Evolutionary conservation across 108 stramenopile genomes (phyloP), one percentile per base, ranked within the genome.

Genomic region (Cyclotella atomus): DNA sequence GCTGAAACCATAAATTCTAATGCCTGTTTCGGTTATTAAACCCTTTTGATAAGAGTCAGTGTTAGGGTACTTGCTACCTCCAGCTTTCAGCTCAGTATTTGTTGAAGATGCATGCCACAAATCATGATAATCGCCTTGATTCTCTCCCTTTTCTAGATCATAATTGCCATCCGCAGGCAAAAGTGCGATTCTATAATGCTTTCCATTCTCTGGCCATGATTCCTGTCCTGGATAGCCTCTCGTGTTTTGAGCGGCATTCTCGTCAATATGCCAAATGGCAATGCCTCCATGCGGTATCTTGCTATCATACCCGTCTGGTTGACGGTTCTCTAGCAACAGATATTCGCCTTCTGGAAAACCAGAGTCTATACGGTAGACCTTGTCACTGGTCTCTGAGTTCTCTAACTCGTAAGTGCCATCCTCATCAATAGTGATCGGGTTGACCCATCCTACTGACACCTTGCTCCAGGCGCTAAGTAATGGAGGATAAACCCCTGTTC

Each of bases 151-250:
- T 72, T 93, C 92, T 60, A 93, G 69, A 59, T 93, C 83, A 59
- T 87, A 93, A 0, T 79, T 71, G 1, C 92, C 92, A 70, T 93
- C 92, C 2, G 90, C 89, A 43, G 79, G 70, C 24, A 93, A 45
- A 3, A 93, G 27, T 4, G 90, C 89, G 4, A 93, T 86, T 44
- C 65, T 43, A 61, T 93, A 93, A 71, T 93, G 90, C n/a, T 73
- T 65, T 10, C 79, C 80, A 54, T 89, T 89, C 27, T 64, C 36
- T 1, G 93, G 93, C 88, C 88, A 94, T 10, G 46, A 65, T 15
- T 29, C 46, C 43, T 85, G 74, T 5, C 56, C 71, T 0, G 89
- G 89, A 70, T 77, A 74, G 0, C 88, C 88, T 24, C 54, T 32
- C 46, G 61, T 55, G 32, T 53, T 61, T 34, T 83, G 76, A 24